phyloP scores from a whole-genome alignment of 352 stramenopile species.

The Globisporangium megalacanthum region DNA sequence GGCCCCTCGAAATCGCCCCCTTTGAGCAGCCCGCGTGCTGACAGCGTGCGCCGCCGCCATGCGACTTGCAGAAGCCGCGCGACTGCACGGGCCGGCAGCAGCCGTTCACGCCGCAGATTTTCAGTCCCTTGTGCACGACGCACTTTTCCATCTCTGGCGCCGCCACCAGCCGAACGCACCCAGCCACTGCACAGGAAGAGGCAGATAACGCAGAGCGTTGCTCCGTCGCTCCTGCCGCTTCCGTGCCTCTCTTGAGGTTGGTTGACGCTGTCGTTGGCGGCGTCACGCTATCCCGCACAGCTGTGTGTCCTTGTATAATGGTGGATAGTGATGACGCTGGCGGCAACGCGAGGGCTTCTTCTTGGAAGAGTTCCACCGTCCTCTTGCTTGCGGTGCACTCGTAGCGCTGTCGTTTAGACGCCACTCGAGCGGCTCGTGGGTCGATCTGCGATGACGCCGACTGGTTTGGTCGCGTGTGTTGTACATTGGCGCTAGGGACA shows the following conservation, averaged over 20 bases:
- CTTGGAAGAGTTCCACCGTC: too few relatives aligned
- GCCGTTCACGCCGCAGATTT: slow-evolving; percentile 27
- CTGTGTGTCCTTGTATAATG: too few relatives aligned
- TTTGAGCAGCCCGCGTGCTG: slow-evolving; percentile 41
- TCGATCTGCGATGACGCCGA: too few relatives aligned
- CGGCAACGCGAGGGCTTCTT: background rate
- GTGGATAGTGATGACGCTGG: too few relatives aligned
- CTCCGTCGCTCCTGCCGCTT: background rate
- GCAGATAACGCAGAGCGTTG: background rate
- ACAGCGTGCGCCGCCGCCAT: slow-evolving; percentile 51
- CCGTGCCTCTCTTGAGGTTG: background rate
- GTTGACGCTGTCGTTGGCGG: too few relatives aligned
- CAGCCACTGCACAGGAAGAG: slow-evolving; percentile 22
- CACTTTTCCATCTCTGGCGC: slow-evolving; percentile 24
- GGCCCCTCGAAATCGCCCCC: slow-evolving; percentile 42
- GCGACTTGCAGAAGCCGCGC: slow-evolving; percentile 51
- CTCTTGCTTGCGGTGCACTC: too few relatives aligned
- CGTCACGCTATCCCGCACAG: too few relatives aligned
- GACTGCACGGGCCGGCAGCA: slow-evolving; percentile 45
- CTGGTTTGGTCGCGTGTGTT: background rate
- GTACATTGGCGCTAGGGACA: background rate
- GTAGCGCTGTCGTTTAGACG: too few relatives aligned
- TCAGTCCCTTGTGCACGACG: slow-evolving; percentile 37
- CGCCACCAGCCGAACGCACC: slow-evolving; percentile 18
- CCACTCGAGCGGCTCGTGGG: too few relatives aligned